Conservation (phyloP, 495 filamentous ascomycete genomes). For the Cudoniella acicularis region DNA sequence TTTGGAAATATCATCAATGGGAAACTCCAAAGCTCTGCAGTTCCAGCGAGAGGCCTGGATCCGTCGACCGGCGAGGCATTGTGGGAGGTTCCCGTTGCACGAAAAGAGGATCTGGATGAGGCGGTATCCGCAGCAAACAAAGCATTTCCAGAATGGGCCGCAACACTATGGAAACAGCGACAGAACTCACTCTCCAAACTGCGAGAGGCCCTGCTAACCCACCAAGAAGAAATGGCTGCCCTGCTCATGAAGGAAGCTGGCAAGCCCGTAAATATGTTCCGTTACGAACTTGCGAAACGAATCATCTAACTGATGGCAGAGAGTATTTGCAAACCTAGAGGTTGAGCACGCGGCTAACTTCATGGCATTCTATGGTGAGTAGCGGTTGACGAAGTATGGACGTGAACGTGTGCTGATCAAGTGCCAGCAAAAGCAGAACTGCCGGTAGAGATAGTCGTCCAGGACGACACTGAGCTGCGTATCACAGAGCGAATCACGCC, state of each 20-base stretch:
- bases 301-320: background rate
- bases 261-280: conserved; percentile 36
- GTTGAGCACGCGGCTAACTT: conserved; percentile 11
- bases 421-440: background rate
- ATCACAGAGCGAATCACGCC: conserved; percentile 34
- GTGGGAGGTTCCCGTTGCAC: conserved; percentile 49
- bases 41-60: conserved; percentile 42
- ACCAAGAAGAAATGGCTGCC: conserved; percentile 41
- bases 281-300: background rate
- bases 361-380: conserved; percentile 14
- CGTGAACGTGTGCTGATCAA: background rate
- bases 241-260: conserved; percentile 53
- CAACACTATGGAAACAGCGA: conserved; percentile 45
- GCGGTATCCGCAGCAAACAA: conserved; percentile 44
- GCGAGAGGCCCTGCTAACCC: conserved; percentile 38
- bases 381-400: background rate
- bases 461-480: conserved; percentile 33
- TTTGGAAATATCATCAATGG: conserved; percentile 43
- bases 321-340: background rate
- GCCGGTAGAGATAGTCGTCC: conserved; percentile 18
- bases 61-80: conserved; percentile 42
- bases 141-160: conserved; percentile 51
- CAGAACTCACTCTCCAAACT: conserved; percentile 42
- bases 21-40: conserved; percentile 29
- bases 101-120: conserved; percentile 48